Percentiles rank a stretch among this genome's conserved stretches.
These are phyloP conservation scores for Oldenlandia corymbosa DNA, from an alignment of 257 asterid species.

Conservation along the genomic window DNA sequence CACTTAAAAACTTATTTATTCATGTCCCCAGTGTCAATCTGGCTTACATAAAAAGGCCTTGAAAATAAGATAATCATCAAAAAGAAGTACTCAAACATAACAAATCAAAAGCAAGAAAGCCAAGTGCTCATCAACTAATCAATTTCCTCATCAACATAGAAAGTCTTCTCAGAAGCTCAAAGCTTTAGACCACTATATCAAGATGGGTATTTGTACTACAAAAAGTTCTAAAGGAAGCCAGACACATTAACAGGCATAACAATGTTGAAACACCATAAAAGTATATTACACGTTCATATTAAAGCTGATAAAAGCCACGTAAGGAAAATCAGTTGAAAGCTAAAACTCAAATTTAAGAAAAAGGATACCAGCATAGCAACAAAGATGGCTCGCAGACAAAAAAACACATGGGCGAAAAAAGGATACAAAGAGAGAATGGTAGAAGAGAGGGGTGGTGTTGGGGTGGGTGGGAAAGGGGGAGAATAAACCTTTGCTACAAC, in stretches of 20 bases:
- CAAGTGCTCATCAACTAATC: not conserved
- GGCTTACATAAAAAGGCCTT: no score
- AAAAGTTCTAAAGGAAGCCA: not conserved
- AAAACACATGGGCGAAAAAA: not conserved
- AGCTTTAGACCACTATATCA: not conserved
- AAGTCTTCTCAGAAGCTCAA: constrained; percentile 1
- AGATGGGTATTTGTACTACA: not conserved
- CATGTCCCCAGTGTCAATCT: no score
- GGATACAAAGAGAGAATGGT: not conserved
- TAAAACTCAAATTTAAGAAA: no score
- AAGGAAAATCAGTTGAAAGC: constrained; percentile 4
- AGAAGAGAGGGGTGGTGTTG: not conserved
- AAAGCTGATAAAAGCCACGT: not conserved
- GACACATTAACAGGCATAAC: not conserved
- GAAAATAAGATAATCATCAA: not conserved
- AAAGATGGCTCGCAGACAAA: not conserved
- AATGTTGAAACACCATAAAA: not conserved
- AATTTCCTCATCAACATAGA: not conserved
- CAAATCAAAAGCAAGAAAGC: not conserved
- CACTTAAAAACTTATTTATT: not conserved
- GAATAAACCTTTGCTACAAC: constrained; percentile 84
- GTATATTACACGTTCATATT: not conserved
- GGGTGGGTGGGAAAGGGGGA: no score
- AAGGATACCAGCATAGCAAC: not conserved
- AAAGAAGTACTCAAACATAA: not conserved